Evolutionary conservation across 108 stramenopile genomes (phyloP), one percentile per base, ranked within the genome.

Genomic region (Cyclostephanos invisitatus): DNA sequence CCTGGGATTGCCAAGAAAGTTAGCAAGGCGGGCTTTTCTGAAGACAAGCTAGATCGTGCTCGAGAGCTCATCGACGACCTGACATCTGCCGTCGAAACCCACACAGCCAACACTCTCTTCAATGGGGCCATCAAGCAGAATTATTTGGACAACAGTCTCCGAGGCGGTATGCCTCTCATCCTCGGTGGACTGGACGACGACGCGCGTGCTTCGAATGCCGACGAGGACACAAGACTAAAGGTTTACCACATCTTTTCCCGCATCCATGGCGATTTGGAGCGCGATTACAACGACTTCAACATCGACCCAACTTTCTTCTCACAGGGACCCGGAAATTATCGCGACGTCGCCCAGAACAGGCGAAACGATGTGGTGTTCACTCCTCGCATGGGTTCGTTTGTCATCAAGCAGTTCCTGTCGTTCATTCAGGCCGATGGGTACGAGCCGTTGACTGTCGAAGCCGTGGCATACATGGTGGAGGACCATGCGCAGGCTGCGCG

Each of bases 181-280:
- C 70, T 97, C 28, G 97, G 97, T 25, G 89, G 91, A 51, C 81
- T 91, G 46, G 91, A 96, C 62, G 75, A 75, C 20, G 75, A 84
- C 29, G 77, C 84, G 9, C 89, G 80, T 38, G 80, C 84, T 22
- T 82, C 86, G 64, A 83, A 84, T 55, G 72, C 67, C 47, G 96
- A 94, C 60, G 93, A 94, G 71, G 93, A 95, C 72, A 57, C 76
- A 9, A 72, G 83, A 17, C 83, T 91, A 18, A 96, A 97, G 84
- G 87, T 98, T 24, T 97, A 84, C 82, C 96, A 98, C 72, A 78
- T 91, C 21, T 98, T 96, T 64, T 92, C 91, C 32, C 87, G 97
- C 53, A 98, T 97, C 49, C 97, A 98, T 70, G 97, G 97, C 70
- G 97, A 98, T 65, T 73, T 98, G 85, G 97, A 98, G 70, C 95